Conservation (phyloP, 495 filamentous ascomycete species). For the Pyronema omphalodes region DNA sequence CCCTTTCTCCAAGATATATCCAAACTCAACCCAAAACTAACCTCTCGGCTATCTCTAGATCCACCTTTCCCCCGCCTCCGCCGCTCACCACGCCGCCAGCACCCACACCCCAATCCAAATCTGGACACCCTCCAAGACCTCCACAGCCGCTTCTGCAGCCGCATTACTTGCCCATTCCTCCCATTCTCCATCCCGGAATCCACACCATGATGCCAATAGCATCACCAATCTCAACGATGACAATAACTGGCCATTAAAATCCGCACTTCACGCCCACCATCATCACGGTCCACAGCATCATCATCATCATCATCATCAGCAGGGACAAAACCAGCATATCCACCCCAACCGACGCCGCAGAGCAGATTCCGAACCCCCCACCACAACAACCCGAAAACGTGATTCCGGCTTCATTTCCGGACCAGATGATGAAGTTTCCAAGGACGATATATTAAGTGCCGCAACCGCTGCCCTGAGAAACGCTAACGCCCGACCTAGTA, state of each 20-base stretch:
- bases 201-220: no score
- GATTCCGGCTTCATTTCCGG: background rate
- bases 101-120: constrained; percentile 14
- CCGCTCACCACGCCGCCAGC: constrained; percentile 13
- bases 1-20: no score
- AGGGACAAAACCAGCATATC: no score
- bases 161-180: constrained; percentile 17
- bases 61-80: constrained; percentile 4
- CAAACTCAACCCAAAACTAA: no score
- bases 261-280: constrained; percentile 17
- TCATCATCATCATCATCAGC: no score
- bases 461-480: no score
- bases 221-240: no score
- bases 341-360: background rate
- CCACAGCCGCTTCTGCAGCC: constrained; percentile 17
- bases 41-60: no score
- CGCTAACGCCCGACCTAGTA: no score
- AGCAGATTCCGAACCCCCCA: background rate
- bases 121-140: constrained; percentile 14
- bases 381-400: background rate
- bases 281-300: no score
- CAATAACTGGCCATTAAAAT: constrained; percentile 16
- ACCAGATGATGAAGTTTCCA: constrained; percentile 7
- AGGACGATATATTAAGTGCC: constrained; percentile 12
- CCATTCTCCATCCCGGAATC: no score